Evolutionary conservation across 495 filamentous ascomycete species (phyloP).

Genomic region (Apodospora peruviana): DNA sequence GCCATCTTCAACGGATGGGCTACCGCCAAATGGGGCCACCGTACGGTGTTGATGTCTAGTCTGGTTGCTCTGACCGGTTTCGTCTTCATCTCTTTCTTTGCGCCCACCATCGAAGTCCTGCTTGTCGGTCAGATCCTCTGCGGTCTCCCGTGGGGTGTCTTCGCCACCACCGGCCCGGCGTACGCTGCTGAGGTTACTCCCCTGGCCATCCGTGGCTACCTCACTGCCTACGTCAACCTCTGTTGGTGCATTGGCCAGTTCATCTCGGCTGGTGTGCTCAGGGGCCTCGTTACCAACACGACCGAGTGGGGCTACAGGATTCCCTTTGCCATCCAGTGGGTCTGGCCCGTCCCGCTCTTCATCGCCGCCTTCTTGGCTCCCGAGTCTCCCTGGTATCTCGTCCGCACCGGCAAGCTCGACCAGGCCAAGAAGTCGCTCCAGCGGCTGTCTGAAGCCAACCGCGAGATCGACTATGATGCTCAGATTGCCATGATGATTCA

Average conservation of each 20-base stretch:
- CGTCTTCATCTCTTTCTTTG: conserved; percentile 54
- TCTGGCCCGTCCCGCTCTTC: conserved; percentile 50
- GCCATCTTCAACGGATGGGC: conserved; percentile 42
- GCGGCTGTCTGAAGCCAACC: conserved; percentile 36
- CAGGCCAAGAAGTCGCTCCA: conserved; percentile 40
- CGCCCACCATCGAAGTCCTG: conserved; percentile 50
- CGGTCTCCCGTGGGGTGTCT: conserved; percentile 60
- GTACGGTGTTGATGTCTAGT: conserved; percentile 35
- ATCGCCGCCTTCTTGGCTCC: conserved; percentile 56
- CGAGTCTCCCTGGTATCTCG: conserved; percentile 69
- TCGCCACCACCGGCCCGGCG: conserved; percentile 37
- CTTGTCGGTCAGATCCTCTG: conserved; percentile 62
- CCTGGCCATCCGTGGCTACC: conserved; percentile 55
- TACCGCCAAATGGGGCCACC: conserved; percentile 43
- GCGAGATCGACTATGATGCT: background rate
- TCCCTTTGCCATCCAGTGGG: conserved; percentile 56
- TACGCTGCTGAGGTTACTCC: conserved; percentile 57
- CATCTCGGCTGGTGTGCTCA: conserved; percentile 56
- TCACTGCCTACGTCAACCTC: conserved; percentile 67
- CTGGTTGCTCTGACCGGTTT: conserved; percentile 39
- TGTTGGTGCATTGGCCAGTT: conserved; percentile 67
- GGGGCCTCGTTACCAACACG: conserved; percentile 45
- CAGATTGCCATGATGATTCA: conserved; percentile 49
- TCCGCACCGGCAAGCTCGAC: conserved; percentile 54
- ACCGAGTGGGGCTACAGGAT: conserved; percentile 67